Evolutionary conservation across 805 yeast species (phyloP).

Genomic region (Zygotorulaspora florentina): DNA sequence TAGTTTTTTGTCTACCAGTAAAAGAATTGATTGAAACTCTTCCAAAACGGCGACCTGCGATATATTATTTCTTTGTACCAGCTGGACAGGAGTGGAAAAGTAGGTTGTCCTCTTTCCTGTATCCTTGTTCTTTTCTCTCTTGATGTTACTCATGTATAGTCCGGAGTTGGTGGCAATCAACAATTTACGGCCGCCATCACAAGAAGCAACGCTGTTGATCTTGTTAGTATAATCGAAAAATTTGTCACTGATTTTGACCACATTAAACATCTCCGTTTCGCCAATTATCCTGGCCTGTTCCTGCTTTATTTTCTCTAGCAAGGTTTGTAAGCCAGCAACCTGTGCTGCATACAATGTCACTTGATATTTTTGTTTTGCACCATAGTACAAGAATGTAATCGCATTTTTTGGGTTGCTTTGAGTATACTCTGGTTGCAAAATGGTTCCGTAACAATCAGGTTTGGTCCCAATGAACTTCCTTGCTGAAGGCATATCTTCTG

Average conservation of each 20-base stretch:
- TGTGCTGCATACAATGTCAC: conserved; percentile 43
- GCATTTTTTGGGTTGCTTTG: conserved; percentile 31
- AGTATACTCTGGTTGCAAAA: conserved; percentile 25
- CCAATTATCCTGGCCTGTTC: conserved; percentile 74
- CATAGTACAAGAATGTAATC: conserved; percentile 34
- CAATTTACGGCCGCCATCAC: conserved; percentile 89
- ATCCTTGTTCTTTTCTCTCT: conserved; percentile 44
- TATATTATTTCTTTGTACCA: conserved; percentile 69
- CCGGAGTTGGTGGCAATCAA: conserved; percentile 92
- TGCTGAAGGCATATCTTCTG: conserved; percentile 72
- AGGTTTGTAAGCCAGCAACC: conserved; percentile 62
- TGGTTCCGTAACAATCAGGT: conserved; percentile 33
- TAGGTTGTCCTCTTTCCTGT: conserved; percentile 43
- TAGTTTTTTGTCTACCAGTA: conserved; percentile 75
- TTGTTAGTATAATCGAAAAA: conserved; percentile 70
- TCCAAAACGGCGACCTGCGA: conserved; percentile 89
- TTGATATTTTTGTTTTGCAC: conserved; percentile 39
- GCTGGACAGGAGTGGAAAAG: conserved; percentile 68
- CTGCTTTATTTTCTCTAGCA: conserved; percentile 70
- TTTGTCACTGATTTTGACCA: conserved; percentile 68
- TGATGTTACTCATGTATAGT: conserved; percentile 73
- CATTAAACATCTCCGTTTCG: conserved; percentile 73
- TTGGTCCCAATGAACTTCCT: conserved; percentile 37
- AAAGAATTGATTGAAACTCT: conserved; percentile 78
- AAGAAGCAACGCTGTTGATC: conserved; percentile 87